Base-by-base conservation (phyloP, 805 yeast genomes). In the Peterozyma xylosa region DNA sequence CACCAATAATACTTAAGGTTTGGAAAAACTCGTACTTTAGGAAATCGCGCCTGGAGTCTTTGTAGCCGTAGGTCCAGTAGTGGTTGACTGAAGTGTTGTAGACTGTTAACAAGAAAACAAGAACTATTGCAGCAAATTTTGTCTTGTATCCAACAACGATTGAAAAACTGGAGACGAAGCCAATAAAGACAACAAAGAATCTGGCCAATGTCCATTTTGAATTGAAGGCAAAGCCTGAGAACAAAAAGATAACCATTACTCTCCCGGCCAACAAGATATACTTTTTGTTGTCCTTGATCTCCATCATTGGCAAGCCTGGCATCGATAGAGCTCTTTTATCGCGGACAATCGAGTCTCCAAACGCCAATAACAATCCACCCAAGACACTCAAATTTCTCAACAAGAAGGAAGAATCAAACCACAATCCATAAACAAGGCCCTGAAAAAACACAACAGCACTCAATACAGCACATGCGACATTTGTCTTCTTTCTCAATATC, bases 141-240 rank as follows among this genome's bases (percentile, higher is more conserved):
- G 98, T 90, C 67, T 88, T 89, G 74, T 80, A 93, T 32, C 99
- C 99, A 51, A 91, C 78, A 18, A 85, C 88, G 48, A 91, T 90
- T 45, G 90, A 78, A 33, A 77, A 69, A 58, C 93, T 85, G 11
- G 82, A 74, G 15, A 73, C 62, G 35, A 85, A 73, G 10, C 96
- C 95, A 45, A 86, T 56, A 32, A 87, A 60, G 45, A 86, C 82
- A 45, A 83, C 68, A 27, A 87, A 52, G 29, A 82, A 60, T 46
- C 86, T 76, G 27, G 81, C 66, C 42, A 82, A 59, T 1, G 86
- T 74, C 88, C 89, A 87, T 33, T 76, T 71, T 41, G 85, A 78
- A 21, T 87, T 77, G 53, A 88, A 73, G 16, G 91, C 81, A 60
- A 89, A 91, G 2, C 95, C 89, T 50, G 87, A 64, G 59, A 91